Evolutionary conservation across 163 green algal species (phyloP).

Genomic region (Scenedesmus sp.): DNA sequence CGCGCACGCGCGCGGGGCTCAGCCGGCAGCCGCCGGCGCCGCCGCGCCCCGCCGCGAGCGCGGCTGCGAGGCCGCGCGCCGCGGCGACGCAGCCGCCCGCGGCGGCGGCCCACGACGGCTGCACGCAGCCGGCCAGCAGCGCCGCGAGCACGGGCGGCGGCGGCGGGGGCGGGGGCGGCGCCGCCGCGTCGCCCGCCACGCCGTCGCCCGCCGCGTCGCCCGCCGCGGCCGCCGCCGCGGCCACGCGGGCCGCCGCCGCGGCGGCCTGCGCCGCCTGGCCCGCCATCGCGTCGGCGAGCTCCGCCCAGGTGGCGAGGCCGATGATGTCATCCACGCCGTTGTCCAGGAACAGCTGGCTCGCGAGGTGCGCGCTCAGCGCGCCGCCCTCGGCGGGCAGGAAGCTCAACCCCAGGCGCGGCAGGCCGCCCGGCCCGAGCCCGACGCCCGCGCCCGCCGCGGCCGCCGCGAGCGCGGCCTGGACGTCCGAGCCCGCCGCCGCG

Average conservation of each 20-base stretch:
- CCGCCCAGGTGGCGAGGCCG: constrained; percentile 1
- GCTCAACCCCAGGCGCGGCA: constrained; percentile 16
- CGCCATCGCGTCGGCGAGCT: too few species aligned
- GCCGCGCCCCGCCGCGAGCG: not conserved
- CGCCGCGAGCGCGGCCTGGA: constrained; percentile 8
- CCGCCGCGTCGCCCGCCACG: not conserved
- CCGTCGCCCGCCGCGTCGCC: constrained; percentile 21
- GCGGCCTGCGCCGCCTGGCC: too few species aligned
- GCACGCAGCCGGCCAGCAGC: constrained; percentile 1
- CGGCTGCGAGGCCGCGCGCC: not conserved
- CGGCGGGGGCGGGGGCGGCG: not conserved
- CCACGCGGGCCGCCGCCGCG: too few species aligned
- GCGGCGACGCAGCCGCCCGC: not conserved
- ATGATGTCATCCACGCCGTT: constrained; percentile 34
- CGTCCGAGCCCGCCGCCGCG: constrained; percentile 12
- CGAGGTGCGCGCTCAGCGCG: constrained; percentile 2
- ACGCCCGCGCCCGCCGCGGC: constrained; percentile 22
- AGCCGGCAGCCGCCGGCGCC: not conserved
- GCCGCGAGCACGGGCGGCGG: not conserved
- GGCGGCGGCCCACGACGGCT: constrained; percentile 8
- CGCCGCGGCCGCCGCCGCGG: too few species aligned
- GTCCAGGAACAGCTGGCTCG: constrained; percentile 25
- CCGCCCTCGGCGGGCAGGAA: constrained; percentile 3
- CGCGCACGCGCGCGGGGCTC: constrained; percentile 1
- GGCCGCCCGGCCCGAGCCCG: not conserved